These are phyloP conservation scores for Cystobasidiaceae sp. DNA, from an alignment of 1,284 basidiomycete species.

Conservation along the genomic window DNA sequence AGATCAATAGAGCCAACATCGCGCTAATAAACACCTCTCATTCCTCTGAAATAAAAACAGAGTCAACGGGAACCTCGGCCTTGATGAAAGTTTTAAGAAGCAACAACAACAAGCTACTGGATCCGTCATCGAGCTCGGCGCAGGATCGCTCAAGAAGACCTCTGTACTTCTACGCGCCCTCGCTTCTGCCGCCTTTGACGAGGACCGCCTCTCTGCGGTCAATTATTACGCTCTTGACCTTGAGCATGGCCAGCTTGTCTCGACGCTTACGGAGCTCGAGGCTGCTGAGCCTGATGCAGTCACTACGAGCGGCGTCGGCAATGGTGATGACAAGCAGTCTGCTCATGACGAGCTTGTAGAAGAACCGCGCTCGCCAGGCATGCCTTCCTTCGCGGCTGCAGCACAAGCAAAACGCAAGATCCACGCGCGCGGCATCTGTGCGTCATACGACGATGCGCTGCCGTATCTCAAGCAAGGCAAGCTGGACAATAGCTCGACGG, in stretches of 20 bases:
- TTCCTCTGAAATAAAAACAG: slow-evolving; percentile 4
- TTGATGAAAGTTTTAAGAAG: background rate
- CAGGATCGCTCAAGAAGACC: slow-evolving; percentile 72
- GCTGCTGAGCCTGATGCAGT: slow-evolving; percentile 57
- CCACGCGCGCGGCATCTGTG: slow-evolving; percentile 73
- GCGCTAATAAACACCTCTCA: background rate
- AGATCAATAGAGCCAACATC: background rate
- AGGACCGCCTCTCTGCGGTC: slow-evolving; percentile 53
- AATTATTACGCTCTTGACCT: slow-evolving; percentile 93
- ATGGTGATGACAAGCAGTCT: background rate
- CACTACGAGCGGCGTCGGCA: slow-evolving; percentile 1
- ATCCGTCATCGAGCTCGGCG: slow-evolving; percentile 41
- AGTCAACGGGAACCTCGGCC: slow-evolving; percentile 37
- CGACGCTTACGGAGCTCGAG: slow-evolving; percentile 68
- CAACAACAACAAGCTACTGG: slow-evolving; percentile 5
- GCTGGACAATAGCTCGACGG: slow-evolving; percentile 39
- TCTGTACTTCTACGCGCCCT: slow-evolving; percentile 76
- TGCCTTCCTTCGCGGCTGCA: slow-evolving; percentile 14
- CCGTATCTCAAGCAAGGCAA: slow-evolving; percentile 52
- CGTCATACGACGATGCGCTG: slow-evolving; percentile 77
- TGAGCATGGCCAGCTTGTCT: slow-evolving; percentile 75
- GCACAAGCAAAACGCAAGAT: slow-evolving; percentile 52
- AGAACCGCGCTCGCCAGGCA: too few relatives aligned
- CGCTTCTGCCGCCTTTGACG: slow-evolving; percentile 47
- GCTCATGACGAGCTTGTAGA: background rate